Evolutionary conservation across 257 asterid genomes (phyloP).

Genomic region (Prunella vulgaris): DNA sequence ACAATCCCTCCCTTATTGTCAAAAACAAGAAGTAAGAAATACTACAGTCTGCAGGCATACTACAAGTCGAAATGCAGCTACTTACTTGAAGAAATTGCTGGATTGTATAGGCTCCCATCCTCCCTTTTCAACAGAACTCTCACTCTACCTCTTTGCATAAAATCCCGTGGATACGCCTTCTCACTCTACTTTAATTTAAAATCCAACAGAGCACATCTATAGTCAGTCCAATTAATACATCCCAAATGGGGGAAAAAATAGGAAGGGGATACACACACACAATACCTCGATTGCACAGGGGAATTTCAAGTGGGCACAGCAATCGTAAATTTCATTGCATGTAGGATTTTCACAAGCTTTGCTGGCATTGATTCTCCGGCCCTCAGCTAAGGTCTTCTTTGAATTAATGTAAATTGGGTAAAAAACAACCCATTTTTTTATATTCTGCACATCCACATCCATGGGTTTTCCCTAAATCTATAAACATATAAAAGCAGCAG

Average conservation of each 20-base stretch:
- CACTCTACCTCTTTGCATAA: conserved; percentile 96
- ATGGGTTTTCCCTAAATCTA: conserved; percentile 38
- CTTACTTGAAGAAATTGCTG: conserved; percentile 74
- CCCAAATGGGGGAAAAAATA: neutral
- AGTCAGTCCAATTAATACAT: conserved; percentile 5
- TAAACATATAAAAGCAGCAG: too few species aligned
- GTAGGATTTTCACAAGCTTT: conserved; percentile 97
- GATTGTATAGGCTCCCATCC: conserved; percentile 73
- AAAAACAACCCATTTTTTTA: conserved; percentile 76
- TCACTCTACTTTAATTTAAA: conserved; percentile 41
- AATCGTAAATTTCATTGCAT: conserved; percentile 72
- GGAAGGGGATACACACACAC: neutral
- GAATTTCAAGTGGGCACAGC: conserved; percentile 72
- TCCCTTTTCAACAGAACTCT: conserved; percentile 79
- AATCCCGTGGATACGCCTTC: conserved; percentile 97
- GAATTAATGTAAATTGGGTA: conserved; percentile 91
- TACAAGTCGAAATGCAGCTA: neutral
- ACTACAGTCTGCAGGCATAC: too few species aligned
- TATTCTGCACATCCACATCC: conserved; percentile 69
- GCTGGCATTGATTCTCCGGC: conserved; percentile 69
- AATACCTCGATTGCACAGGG: conserved; percentile 85
- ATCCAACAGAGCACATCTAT: neutral
- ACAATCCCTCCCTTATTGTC: neutral
- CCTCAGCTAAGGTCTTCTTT: conserved; percentile 85
- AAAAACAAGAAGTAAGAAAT: neutral